Conservation (phyloP, 176 grass and related monocot genomes). For the Triticum dicoccoides region DNA sequence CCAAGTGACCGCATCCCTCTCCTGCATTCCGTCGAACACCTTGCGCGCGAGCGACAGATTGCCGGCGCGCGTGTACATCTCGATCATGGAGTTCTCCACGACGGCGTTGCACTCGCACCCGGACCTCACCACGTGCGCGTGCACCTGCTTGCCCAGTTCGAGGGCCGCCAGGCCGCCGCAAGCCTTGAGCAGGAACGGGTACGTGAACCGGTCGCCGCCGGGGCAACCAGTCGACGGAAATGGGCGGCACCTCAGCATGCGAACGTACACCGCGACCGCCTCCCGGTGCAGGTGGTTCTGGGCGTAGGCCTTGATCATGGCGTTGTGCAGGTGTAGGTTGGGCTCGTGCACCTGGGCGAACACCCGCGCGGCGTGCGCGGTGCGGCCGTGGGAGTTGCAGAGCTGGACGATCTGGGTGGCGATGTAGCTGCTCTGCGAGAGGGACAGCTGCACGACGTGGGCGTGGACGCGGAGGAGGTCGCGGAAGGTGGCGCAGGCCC, state of each 20-base stretch:
- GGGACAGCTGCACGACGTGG: slow-evolving; percentile 27
- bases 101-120: slow-evolving; percentile 45
- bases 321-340: slow-evolving; percentile 54
- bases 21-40: slow-evolving; percentile 59
- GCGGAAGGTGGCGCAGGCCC: slow-evolving; percentile 34
- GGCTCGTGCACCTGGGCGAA: slow-evolving; percentile 44
- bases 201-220: slow-evolving; percentile 65
- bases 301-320: slow-evolving; percentile 65
- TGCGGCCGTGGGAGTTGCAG: slow-evolving; percentile 46
- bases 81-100: slow-evolving; percentile 60
- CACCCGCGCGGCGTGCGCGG: slow-evolving; percentile 46
- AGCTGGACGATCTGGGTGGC: slow-evolving; percentile 57
- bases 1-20: slow-evolving; percentile 54
- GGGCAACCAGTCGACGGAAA: neutral
- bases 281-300: slow-evolving; percentile 43
- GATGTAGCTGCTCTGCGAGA: slow-evolving; percentile 60
- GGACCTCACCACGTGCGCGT: slow-evolving; percentile 42
- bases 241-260: slow-evolving; percentile 35
- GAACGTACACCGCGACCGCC: slow-evolving; percentile 42
- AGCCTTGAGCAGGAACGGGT: slow-evolving; percentile 69
- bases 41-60: slow-evolving; percentile 26
- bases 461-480: slow-evolving; percentile 49
- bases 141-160: slow-evolving; percentile 42
- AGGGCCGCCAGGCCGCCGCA: slow-evolving; percentile 26
- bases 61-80: slow-evolving; percentile 49